Conservation (phyloP, 2,329 filamentous ascomycete species). For the Pseudocercospora fuligena region DNA sequence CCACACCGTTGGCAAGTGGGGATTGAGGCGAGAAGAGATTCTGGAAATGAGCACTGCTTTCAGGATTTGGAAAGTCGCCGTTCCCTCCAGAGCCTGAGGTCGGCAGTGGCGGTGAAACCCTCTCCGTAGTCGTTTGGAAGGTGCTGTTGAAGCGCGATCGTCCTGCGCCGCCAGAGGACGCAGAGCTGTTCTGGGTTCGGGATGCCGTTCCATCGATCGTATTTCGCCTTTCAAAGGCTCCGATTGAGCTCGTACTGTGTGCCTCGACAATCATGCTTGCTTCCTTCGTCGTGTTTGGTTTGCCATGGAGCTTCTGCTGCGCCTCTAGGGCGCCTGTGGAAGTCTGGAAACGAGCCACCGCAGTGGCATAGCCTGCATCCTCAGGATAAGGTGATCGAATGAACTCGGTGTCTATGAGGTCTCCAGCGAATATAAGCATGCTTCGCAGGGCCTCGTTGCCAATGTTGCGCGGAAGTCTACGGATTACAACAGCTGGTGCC, state of each 20-base stretch:
- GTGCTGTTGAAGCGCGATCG: slow-evolving; percentile 64
- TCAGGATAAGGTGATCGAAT: slow-evolving; percentile 60
- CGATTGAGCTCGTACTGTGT: slow-evolving; percentile 41
- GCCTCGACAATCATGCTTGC: slow-evolving; percentile 65
- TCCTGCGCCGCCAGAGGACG: slow-evolving; percentile 46
- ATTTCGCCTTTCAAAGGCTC: slow-evolving; percentile 49
- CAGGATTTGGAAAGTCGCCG: slow-evolving; percentile 65
- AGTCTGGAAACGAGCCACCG: slow-evolving; percentile 63
- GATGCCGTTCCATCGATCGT: slow-evolving; percentile 56
- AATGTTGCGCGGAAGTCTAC: slow-evolving; percentile 63
- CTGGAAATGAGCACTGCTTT: slow-evolving; percentile 60
- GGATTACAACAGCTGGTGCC: slow-evolving; percentile 57
- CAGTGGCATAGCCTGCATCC: slow-evolving; percentile 61
- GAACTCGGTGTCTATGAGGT: slow-evolving; percentile 64
- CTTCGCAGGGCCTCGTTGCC: slow-evolving; percentile 63
- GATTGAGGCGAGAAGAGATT: slow-evolving; percentile 75
- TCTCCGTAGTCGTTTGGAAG: slow-evolving; percentile 64
- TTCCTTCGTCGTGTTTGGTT: slow-evolving; percentile 64
- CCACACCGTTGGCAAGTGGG: slow-evolving; percentile 71
- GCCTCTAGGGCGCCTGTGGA: slow-evolving; percentile 64
- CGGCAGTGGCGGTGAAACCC: slow-evolving; percentile 60
- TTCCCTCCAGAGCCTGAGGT: slow-evolving; percentile 56
- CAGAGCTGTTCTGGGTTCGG: slow-evolving; percentile 51
- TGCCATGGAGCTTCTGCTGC: slow-evolving; percentile 63
- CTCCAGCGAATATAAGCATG: slow-evolving; percentile 69